Conservation (phyloP, 1,284 basidiomycete genomes). For the Coniophora puteana region DNA sequence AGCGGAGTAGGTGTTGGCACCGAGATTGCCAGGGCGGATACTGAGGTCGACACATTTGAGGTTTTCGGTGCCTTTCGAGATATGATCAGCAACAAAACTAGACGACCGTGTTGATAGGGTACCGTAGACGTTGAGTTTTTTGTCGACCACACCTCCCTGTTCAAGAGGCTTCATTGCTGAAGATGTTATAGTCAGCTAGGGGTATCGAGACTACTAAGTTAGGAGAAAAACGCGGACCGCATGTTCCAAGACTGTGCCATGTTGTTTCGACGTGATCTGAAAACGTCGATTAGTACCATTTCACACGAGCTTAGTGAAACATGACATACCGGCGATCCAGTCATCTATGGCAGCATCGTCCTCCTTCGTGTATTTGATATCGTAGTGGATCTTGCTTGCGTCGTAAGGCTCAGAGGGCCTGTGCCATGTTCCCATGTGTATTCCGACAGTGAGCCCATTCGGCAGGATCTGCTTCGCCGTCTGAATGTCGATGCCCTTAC, state of each 20-base stretch:
- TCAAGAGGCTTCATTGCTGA: conserved; percentile 74
- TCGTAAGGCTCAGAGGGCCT: conserved; percentile 52
- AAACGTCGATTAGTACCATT: background rate
- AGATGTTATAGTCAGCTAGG: conserved; percentile 17
- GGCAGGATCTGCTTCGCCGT: conserved; percentile 64
- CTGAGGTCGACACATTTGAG: conserved; percentile 66
- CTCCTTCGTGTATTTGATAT: conserved; percentile 59
- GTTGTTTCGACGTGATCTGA: conserved; percentile 70
- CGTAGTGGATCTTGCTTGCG: conserved; percentile 55
- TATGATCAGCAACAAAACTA: background rate
- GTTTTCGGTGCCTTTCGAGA: conserved; percentile 42
- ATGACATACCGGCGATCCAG: conserved; percentile 48
- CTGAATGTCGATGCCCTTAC: conserved; percentile 60
- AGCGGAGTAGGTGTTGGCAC: conserved; percentile 71
- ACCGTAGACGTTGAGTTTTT: conserved; percentile 67
- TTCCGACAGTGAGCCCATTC: conserved; percentile 60
- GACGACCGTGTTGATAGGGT: conserved; percentile 3
- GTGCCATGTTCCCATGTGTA: conserved; percentile 73
- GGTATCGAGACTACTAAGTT: conserved; percentile 2
- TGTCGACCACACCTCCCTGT: conserved; percentile 76
- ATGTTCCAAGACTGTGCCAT: conserved; percentile 64
- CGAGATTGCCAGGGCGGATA: conserved; percentile 69
- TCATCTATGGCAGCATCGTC: conserved; percentile 70
- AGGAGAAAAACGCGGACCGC: background rate
- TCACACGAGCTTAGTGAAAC: background rate